Evolutionary conservation across 2,329 filamentous ascomycete species (phyloP), one percentile per base, ranked within the genome.

Genomic region (Beauveria bassiana): DNA sequence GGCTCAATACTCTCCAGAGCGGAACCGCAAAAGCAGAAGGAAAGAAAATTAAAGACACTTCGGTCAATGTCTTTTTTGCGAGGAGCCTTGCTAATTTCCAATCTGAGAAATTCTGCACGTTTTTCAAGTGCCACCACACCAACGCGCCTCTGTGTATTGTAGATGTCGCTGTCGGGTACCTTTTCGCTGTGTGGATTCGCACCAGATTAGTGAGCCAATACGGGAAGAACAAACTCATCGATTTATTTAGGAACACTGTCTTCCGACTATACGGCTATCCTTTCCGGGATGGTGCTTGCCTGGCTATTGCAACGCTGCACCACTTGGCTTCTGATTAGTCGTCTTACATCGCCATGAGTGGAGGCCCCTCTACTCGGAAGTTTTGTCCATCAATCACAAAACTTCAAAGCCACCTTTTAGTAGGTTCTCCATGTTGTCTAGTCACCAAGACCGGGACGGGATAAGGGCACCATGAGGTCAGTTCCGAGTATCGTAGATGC

Each of bases 371-470:
- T 46, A 42, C 12, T 31, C n/a, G 26, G 4, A 16, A 22, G 20
- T 38, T 60, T 60, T 60, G 40, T 60, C 57, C 57, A 53, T 60
- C 49, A 60, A 60, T 60, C 57, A 47, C 16, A 53, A 8, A n/a
- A 8, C 57, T 46, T 5, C 47, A 22, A 34, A 22, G 45, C 22
- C 8, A 8, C 47, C 40, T 20, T 43, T 59, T 26, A 22, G 16
- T 34, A 14, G 14, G n/a, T 8, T 12, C 9, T 14, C 14, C 28
- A 38, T 47, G 14, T 20, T 38, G n/a, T 7, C 26, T 45, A 26
- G 28, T 5, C 6, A 18, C 28, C 8, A 10, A 5, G 6, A 6
- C 28, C 54, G 3, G 7, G 20, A 24, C 26, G 6, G 8, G 49
- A n/a, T 2, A 16, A 20, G 18, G 6, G 20, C 5, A 1, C 31